Base-by-base conservation (phyloP, 2,329 filamentous ascomycete genomes). In the Talaromyces albobiverticillius region DNA sequence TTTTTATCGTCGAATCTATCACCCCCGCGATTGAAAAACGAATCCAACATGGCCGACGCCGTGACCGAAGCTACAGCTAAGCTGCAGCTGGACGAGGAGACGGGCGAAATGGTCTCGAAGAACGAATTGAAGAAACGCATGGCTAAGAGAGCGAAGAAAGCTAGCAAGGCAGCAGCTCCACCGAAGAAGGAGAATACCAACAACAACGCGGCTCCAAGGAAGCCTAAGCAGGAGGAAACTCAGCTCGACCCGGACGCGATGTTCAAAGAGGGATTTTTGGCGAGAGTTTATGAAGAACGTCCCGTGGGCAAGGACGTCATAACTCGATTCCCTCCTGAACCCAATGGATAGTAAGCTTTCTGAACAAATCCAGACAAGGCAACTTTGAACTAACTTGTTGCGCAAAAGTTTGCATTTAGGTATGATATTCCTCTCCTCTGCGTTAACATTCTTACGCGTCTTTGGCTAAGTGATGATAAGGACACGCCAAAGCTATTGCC, bases 401-500 rank as follows among this genome's bases (percentile, higher is more conserved):
- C 29, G 32, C 32, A 1, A 18, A 43, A 54, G 52, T 36, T 36
- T 54, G 46, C 52, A 54, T 46, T 22, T 54, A 54, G 52, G 46
- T 54, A 54, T 31, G 14, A 26, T 22, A 4, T 22, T 43, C 16
- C 11, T 25, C 8, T n/a, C 10, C 11, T 18, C 23, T 18, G 2
- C 26, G 20, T 11, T 32, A 3, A 16, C n/a, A n/a, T n/a, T n/a
- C n/a, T n/a, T n/a, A n/a, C n/a, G 5, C 20, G 5, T 7, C 7
- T 9, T 18, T 14, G 23, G 23, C 46, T 50, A 40, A 43, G 13
- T 1, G 5, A 4, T 22, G 11, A 32, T 11, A 38, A 55, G 93
- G 93, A n/a, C 94, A 97, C 69, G 89, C 88, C 60, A 97, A 97
- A 76, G 93, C 94, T 20, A 96, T 97, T 70, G 88, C 90, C 0